phyloP scores from a whole-genome alignment of 192 early-diverging fungal genomes.

The Coemansia sp. region DNA sequence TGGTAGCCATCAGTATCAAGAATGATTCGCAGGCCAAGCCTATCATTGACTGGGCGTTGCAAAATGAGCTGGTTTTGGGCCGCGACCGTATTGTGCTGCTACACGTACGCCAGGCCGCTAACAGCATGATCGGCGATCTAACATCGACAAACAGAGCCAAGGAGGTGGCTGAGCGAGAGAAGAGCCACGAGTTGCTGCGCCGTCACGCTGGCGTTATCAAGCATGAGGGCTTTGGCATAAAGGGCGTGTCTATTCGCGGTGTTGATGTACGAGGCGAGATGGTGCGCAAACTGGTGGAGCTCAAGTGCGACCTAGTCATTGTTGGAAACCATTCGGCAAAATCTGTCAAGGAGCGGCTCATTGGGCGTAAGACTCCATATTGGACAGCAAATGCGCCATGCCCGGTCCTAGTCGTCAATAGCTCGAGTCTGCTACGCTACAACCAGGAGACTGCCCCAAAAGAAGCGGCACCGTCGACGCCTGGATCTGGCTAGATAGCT shows the following conservation, averaged over 20 bases:
- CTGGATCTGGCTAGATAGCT: not conserved
- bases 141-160: conserved; percentile 25
- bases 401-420: conserved; percentile 32
- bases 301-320: conserved; percentile 37
- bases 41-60: conserved; percentile 28
- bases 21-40: conserved; percentile 26
- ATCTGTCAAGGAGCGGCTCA: conserved; percentile 33
- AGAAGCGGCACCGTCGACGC: not conserved
- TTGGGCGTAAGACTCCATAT: conserved; percentile 27
- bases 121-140: conserved; percentile 44
- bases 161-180: conserved; percentile 29
- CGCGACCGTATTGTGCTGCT: conserved; percentile 38
- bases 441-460: not conserved
- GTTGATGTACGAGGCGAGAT: conserved; percentile 49
- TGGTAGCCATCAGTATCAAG: conserved; percentile 44
- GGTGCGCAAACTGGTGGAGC: conserved; percentile 48
- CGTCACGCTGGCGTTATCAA: conserved; percentile 31
- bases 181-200: conserved; percentile 36
- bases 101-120: conserved; percentile 40
- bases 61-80: conserved; percentile 33
- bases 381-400: conserved; percentile 38
- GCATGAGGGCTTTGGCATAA: conserved; percentile 34
- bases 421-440: not conserved
- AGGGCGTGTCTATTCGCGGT: conserved; percentile 48
- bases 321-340: conserved; percentile 28